Evolutionary conservation across 208 protist species (phyloP).

Genomic region (Vickermania ingenoplastis): DNA sequence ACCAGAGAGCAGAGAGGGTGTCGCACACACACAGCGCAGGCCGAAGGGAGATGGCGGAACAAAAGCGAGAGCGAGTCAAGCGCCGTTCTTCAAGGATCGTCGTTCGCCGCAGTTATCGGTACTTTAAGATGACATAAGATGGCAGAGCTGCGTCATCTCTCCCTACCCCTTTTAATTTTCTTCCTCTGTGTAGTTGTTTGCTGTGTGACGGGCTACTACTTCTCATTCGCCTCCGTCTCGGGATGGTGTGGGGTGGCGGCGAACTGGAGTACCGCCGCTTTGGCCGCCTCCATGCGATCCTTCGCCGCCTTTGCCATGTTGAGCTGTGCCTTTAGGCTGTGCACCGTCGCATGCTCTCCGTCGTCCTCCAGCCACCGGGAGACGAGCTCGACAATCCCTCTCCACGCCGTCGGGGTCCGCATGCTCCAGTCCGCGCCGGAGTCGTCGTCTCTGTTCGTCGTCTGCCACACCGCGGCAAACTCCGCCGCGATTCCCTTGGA

Average conservation of each 20-base stretch:
- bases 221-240: neutral
- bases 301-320: neutral
- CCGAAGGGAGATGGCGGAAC: too few species aligned
- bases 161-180: neutral
- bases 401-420: constrained; percentile 13
- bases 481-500: neutral
- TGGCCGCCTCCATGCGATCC: neutral
- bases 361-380: constrained; percentile 47
- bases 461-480: neutral
- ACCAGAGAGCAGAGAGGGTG: neutral
- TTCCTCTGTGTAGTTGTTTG: constrained; percentile 1
- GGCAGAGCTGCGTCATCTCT: too few species aligned
- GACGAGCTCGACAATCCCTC: constrained; percentile 18
- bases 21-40: too few species aligned
- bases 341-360: constrained; percentile 23
- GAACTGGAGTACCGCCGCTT: neutral
- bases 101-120: too few species aligned
- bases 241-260: neutral
- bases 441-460: neutral
- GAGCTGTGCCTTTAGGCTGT: constrained; percentile 17
- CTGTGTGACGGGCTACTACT: neutral
- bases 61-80: too few species aligned
- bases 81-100: too few species aligned
- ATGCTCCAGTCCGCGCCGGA: neutral
- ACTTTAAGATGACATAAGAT: too few species aligned